Evolutionary conservation across 805 yeast species (phyloP).

Genomic region (Yarrowia sp.): DNA sequence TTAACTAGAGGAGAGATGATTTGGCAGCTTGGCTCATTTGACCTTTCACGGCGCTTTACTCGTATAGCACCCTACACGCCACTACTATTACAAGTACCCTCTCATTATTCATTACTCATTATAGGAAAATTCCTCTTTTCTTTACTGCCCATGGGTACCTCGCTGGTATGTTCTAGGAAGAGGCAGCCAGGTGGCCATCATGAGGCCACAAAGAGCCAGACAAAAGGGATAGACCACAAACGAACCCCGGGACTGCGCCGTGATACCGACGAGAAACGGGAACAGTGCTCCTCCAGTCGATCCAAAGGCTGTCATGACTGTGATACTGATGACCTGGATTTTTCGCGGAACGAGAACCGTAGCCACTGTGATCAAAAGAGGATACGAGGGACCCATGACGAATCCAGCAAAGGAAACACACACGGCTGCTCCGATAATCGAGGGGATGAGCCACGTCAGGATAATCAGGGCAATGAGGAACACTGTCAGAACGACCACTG

Average conservation of each 20-base stretch:
- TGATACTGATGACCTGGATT: slow-evolving; percentile 70
- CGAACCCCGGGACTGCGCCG: slow-evolving; percentile 41
- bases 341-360: slow-evolving; percentile 66
- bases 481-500: slow-evolving; percentile 7
- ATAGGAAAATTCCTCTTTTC: background rate
- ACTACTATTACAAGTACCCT: too few relatives aligned
- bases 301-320: slow-evolving; percentile 78
- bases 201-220: slow-evolving; percentile 26
- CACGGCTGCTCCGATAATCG: slow-evolving; percentile 53
- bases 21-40: too few relatives aligned
- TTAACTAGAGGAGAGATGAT: too few relatives aligned
- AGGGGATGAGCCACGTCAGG: slow-evolving; percentile 50
- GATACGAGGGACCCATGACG: slow-evolving; percentile 73
- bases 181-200: slow-evolving; percentile 33
- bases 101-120: background rate
- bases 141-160: slow-evolving; percentile 23
- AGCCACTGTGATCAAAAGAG: slow-evolving; percentile 72
- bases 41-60: too few relatives aligned
- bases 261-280: slow-evolving; percentile 68
- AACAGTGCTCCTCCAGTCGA: slow-evolving; percentile 83
- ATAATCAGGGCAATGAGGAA: slow-evolving; percentile 1
- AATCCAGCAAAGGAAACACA: slow-evolving; percentile 61
- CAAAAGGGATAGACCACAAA: slow-evolving; percentile 33
- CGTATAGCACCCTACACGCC: too few relatives aligned
- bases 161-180: slow-evolving; percentile 10